Evolutionary conservation across 2,329 filamentous ascomycete species (phyloP).

Genomic region (Aspergillus nomiae): DNA sequence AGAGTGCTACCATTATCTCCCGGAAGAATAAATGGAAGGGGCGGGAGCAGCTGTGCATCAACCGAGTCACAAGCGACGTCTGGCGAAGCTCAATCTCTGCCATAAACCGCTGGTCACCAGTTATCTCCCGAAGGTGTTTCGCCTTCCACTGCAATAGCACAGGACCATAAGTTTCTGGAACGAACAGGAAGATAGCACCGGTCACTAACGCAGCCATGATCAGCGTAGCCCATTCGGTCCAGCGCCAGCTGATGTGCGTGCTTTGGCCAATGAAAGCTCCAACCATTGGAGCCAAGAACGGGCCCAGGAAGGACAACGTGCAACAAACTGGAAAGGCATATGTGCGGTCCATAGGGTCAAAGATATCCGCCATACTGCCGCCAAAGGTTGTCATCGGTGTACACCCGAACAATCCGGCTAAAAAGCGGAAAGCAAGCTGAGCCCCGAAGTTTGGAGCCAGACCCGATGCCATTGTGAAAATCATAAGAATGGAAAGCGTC

Average conservation of each 20-base stretch:
- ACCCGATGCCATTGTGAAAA: slow-evolving; percentile 53
- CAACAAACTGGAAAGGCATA: slow-evolving; percentile 55
- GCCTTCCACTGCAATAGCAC: slow-evolving; percentile 51
- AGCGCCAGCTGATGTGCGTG: slow-evolving; percentile 47
- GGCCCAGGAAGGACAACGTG: slow-evolving; percentile 44
- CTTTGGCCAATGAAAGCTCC: slow-evolving; percentile 48
- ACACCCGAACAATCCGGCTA: slow-evolving; percentile 51
- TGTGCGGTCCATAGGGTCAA: slow-evolving; percentile 48
- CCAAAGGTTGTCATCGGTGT: slow-evolving; percentile 49
- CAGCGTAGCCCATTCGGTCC: slow-evolving; percentile 49
- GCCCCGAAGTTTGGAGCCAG: slow-evolving; percentile 50
- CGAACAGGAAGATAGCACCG: slow-evolving; percentile 42
- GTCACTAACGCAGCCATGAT: slow-evolving; percentile 40
- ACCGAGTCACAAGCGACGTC: slow-evolving; percentile 39
- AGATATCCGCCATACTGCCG: slow-evolving; percentile 50
- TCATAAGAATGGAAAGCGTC: slow-evolving; percentile 50
- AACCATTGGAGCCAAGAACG: slow-evolving; percentile 44
- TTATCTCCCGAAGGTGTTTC: slow-evolving; percentile 41
- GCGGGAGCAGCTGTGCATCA: slow-evolving; percentile 50
- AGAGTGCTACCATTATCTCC: slow-evolving; percentile 39
- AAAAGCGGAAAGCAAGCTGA: slow-evolving; percentile 52
- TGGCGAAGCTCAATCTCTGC: slow-evolving; percentile 50
- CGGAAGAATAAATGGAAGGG: slow-evolving; percentile 52
- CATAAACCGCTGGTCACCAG: slow-evolving; percentile 50
- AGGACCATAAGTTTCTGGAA: slow-evolving; percentile 55